Base-by-base conservation (phyloP, 495 filamentous ascomycete genomes). In the Patellaria atrata region DNA sequence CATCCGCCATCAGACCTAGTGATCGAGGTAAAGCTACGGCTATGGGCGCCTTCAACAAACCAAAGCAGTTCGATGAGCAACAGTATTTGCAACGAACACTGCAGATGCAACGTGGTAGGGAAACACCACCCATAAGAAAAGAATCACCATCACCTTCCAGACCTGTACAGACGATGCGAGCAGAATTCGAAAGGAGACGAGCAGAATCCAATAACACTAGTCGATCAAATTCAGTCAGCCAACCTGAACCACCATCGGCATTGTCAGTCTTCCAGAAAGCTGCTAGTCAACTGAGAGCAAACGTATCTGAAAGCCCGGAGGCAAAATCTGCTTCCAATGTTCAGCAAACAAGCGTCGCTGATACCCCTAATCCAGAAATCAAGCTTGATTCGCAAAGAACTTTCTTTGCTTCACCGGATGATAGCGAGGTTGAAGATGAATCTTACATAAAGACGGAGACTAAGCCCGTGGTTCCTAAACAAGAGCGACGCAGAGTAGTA, bases 11-110 rank as follows among this genome's bases (percentile, higher is more conserved):
- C 7, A 73, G 81, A 39, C 77, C 82, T 0, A 76, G 75, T 41
- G 84, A 93, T 43, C 60, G 70, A 25, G 83, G 82, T 13, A 91
- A 91, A 55, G 82, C 85, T 9, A 91, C 85, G 0, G 82, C 82
- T 3, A 65, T 83, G 55, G 82, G 82, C 11, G 65, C 82, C 1
- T 92, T 92, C 59, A 77, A 85, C 35, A 83, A 83, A 43, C 81
- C 85, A 2, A 59, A 54, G 14, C 63, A 68, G 6, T 93, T 85
- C 35, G 79, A 89, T 45, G 85, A 94, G 46, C 71, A 78, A 23
- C 79, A 81, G 45, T 94, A 86, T 38, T 70, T 77, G 6, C 76
- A 85, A 45, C 75, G 85, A 21, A 82, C 91, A 44, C 53, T 80
- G 21, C 75, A 79, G 48, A 67, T 89, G 57, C 79, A 82, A 34